A percentile compares a stretch with the other conserved stretches of the same genome.
These are phyloP conservation scores for Exophiala phaeomuriformis DNA, from an alignment of 2,329 filamentous ascomycete genomes.

Conservation along the genomic window DNA sequence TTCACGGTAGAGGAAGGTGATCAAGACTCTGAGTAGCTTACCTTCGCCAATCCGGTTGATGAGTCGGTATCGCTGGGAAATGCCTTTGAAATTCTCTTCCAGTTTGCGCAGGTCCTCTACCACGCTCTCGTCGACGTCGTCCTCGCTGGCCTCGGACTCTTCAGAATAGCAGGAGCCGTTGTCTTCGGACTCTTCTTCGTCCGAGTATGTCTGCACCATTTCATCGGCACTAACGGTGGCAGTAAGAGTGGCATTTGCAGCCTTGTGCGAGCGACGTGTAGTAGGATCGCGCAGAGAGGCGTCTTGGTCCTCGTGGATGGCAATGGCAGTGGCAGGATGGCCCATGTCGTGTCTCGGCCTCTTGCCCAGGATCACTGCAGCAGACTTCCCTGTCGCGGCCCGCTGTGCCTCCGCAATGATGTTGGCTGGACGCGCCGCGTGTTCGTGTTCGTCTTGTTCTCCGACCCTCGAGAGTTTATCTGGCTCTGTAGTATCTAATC, in stretches of 20 bases:
- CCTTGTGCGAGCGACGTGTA: background rate
- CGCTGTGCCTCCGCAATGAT: slow-evolving; percentile 7
- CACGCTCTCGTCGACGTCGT: slow-evolving; percentile 48
- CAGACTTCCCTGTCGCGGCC: slow-evolving; percentile 11
- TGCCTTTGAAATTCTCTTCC: slow-evolving; percentile 72
- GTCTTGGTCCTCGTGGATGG: slow-evolving; percentile 25
- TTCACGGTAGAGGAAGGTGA: slow-evolving; percentile 7
- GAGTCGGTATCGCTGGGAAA: slow-evolving; percentile 74
- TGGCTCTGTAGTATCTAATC: slow-evolving; percentile 4
- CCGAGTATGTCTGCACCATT: slow-evolving; percentile 29
- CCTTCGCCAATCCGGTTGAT: slow-evolving; percentile 98
- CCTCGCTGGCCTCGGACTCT: slow-evolving; percentile 33
- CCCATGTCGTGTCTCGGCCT: slow-evolving; percentile 21
- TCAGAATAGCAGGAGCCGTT: slow-evolving; percentile 16
- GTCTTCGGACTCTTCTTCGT: slow-evolving; percentile 29
- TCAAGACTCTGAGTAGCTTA: slow-evolving; percentile 33
- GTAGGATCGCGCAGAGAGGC: slow-evolving; percentile 1
- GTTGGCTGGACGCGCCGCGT: slow-evolving; percentile 4
- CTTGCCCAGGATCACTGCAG: slow-evolving; percentile 11
- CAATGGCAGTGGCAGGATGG: slow-evolving; percentile 19
- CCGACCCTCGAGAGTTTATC: background rate
- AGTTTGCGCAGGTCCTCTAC: slow-evolving; percentile 82
- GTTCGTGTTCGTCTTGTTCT: slow-evolving; percentile 2
- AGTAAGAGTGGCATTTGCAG: background rate
- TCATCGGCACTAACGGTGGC: background rate